Percentiles rank a stretch among this genome's conserved stretches.
Conservation (phyloP, 2,329 filamentous ascomycete genomes). For the Colletotrichum sp. region DNA sequence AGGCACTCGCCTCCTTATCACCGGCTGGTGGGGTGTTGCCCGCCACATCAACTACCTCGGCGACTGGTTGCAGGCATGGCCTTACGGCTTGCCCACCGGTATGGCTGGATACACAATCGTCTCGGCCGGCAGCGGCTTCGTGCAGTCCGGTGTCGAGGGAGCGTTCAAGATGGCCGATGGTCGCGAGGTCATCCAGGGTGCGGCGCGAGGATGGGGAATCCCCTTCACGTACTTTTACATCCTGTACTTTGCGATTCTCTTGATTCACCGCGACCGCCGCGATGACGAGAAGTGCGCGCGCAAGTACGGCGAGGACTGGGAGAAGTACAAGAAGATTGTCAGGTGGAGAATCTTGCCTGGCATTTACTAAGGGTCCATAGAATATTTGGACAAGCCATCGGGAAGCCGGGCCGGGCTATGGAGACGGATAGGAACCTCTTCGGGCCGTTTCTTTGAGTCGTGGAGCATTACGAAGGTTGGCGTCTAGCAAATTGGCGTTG, state of each 20-base stretch:
- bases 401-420: not conserved
- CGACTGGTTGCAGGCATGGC: slow-evolving; percentile 94
- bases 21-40: slow-evolving; percentile 92
- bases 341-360: slow-evolving; percentile 84
- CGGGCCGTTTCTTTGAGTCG: not conserved
- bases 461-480: not conserved
- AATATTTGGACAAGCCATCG: not conserved
- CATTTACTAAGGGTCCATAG: slow-evolving; percentile 66
- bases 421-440: not conserved
- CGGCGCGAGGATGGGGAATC: slow-evolving; percentile 82
- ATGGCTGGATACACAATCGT: slow-evolving; percentile 81
- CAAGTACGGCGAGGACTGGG: slow-evolving; percentile 95
- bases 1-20: slow-evolving; percentile 80
- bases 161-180: slow-evolving; percentile 64
- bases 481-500: not conserved
- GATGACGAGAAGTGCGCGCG: slow-evolving; percentile 90
- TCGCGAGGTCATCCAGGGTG: slow-evolving; percentile 71
- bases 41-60: slow-evolving; percentile 96
- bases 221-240: slow-evolving; percentile 95
- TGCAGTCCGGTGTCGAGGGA: slow-evolving; percentile 52
- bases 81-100: slow-evolving; percentile 86
- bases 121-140: slow-evolving; percentile 51
- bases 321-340: slow-evolving; percentile 84
- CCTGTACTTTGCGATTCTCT: slow-evolving; percentile 85
- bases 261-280: slow-evolving; percentile 84